Evolutionary conservation across 2,329 filamentous ascomycete species (phyloP), one percentile per base, ranked within the genome.

Genomic region (Aspergillus calidoustus): DNA sequence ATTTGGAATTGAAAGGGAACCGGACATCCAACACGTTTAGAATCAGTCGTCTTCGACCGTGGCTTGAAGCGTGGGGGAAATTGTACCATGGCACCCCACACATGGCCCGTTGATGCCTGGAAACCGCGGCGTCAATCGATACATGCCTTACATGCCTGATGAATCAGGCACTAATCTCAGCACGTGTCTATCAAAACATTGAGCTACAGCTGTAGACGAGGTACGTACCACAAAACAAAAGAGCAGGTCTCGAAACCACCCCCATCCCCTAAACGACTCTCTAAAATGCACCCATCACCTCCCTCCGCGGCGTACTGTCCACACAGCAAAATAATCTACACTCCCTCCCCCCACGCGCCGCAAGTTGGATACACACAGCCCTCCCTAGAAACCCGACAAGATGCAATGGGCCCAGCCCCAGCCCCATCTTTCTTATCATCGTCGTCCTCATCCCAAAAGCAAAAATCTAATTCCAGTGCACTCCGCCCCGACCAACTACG

Each of bases 311-410:
- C 34, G 7, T 44, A 17, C 19, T 64, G 61, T 19, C 17, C 17
- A 17, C 67, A 69, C 49, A n/a, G 11, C 1, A 47, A 59, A 25
- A 19, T 64, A 6, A 58, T 55, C 41, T 59, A 63, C 13, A 49
- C 52, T 4, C 53, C 55, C n/a, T 80, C 78, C 0, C 56, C 69
- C 1, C 74, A 80, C 61, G 78, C 78, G 7, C 46, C 64, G 15
- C 60, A 75, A 47, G 72, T 70, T 23, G 74, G 73, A 30, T 81
- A 74, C 66, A 63, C 68, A 55, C 68, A 73, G 59, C 71, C 69
- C 6, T 62, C 66, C 47, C 46, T 60, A n/a, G 48, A 62, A 19
- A 64, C 72, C 52, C 67, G 74, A 19, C 57, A 69, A 25, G 71
- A 69, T 30, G 67, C 72, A 22, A 41, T 52, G 51, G 64, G 54